Evolutionary conservation across 306 rosid species (phyloP), one percentile per base, ranked within the genome.

Genomic region (Comarum palustre): DNA sequence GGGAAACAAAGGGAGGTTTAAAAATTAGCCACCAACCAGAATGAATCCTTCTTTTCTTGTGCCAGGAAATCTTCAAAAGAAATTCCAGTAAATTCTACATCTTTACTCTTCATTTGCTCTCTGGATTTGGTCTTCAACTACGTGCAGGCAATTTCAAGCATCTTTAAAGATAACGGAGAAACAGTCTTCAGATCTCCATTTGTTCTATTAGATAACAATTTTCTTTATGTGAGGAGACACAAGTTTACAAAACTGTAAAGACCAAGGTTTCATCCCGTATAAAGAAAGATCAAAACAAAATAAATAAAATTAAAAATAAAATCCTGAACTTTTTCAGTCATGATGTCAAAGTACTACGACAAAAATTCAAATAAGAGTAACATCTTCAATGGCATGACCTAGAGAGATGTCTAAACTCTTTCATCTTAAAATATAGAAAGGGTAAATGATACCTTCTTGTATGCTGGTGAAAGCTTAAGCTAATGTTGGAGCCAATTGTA

Each of bases 401-500:
- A 8, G 34, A 64, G 31, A 51, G 74, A 69, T 19, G 41, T 68
- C 60, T n/a, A 17, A 68, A 13, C 19, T 34, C 9, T 17, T 29
- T 29, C 8, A 16, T 45, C 45, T 1, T 32, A 50, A 5, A 52
- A 11, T 20, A 52, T 4, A 34, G 25, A 0, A 3, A 41, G 50
- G 59, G 38, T 42, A 58, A 31, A 78, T 24, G 54, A 29, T 77
- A 93, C 98, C 97, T 89, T 89, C 75, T 87, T 85, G 87, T 90
- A 93, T 39, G 97, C 98, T 6, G 97, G 97, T 38, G 94, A 94
- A 74, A 91, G 92, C 82, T 89, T 89, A 71, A 91, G 92, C 85
- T 94, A 97, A 81, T 89, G 90, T 87, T 91, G 96, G 71, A 94
- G 94, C 81, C 89, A 91, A 57, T 89, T 94, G 80, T 89, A 91